Evolutionary conservation across 176 grass and related monocot genomes (phyloP), one percentile per base, ranked within the genome.

Genomic region (Cenchrus americanus): DNA sequence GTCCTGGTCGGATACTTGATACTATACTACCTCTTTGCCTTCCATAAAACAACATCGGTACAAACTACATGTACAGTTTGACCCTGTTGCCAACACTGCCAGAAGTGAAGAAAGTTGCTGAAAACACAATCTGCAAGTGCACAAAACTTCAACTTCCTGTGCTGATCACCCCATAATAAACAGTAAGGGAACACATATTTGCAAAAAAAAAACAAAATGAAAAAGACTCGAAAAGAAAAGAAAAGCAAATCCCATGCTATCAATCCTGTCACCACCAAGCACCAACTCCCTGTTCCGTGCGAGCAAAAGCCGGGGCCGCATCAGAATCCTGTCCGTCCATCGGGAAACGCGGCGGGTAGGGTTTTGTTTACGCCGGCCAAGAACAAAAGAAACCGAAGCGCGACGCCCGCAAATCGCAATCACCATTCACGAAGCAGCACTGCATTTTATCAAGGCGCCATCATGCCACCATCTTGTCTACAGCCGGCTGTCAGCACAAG

Each of bases 331-430:
- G 37, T 81, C 26, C 50, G 40, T 55, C 13, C 75, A 60, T 80
- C 5, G 81, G 72, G 60, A 30, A 60, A 3, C 66, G 21, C 57
- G 30, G 15, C 52, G 8, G 23, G 23, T 17, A 52, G 7, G 18
- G 40, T 73, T 83, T 83, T 84, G 75, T 73, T 83, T 84, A 79
- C 71, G 23, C 58, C 26, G 14, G 41, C 75, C 87, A 66, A 79
- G 67, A 84, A 73, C 48, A 13, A 41, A 43, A 68, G 17, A 59
- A 75, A 47, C 4, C n/a, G 19, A 71, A 44, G 75, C 66, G 30
- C 67, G 15, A 73, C 43, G 34, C 34, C 34, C 34, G 34, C 34
- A 37, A 37, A 37, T 37, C 34, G 34, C 34, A 37, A 37, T 37
- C 34, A 37, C 34, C 34, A 37, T 37, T 86, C 75, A 43, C 66